These are phyloP conservation scores for Krasilnikovozyma curviuscula DNA, from an alignment of 768 basidiomycete species.

Conservation along the genomic window DNA sequence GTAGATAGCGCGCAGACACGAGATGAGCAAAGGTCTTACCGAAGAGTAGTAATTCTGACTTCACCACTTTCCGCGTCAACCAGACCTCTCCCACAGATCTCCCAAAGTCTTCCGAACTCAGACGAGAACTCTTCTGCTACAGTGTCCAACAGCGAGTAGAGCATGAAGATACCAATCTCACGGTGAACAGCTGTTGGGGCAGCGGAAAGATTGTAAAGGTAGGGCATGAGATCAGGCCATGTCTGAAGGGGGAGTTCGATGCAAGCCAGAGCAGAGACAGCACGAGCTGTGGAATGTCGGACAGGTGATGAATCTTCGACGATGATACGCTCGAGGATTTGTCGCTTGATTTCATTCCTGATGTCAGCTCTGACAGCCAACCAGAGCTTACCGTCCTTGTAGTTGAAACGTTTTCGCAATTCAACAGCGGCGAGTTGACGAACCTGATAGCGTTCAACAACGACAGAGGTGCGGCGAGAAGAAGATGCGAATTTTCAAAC, in stretches of 20 bases:
- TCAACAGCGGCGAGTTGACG: constrained; percentile 95
- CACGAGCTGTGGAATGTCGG: constrained; percentile 77
- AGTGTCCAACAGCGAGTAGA: constrained; percentile 65
- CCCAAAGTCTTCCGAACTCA: constrained; percentile 53
- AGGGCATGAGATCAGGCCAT: constrained; percentile 77
- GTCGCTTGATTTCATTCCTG: constrained; percentile 65
- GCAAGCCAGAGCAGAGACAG: constrained; percentile 76
- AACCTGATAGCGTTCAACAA: too few relatives aligned
- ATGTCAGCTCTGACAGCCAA: constrained; percentile 42
- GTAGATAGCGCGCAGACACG: too few relatives aligned
- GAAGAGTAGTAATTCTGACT: constrained; percentile 73
- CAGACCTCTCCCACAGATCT: constrained; percentile 53
- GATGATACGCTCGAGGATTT: constrained; percentile 58
- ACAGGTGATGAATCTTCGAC: constrained; percentile 73
- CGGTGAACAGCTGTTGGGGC: constrained; percentile 54
- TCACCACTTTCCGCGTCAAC: constrained; percentile 68
- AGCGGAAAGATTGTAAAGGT: constrained; percentile 57
- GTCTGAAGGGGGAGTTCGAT: constrained; percentile 52
- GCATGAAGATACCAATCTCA: constrained; percentile 75
- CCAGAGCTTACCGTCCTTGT: constrained; percentile 71
- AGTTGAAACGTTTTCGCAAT: constrained; percentile 71
- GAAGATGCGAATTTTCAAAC: neutral
- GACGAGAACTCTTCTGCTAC: constrained; percentile 69
- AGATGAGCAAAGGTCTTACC: constrained; percentile 32
- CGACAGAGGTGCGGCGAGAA: neutral